Base-by-base conservation (phyloP, 148 eudicot species). In the Diospyros kaki region DNA sequence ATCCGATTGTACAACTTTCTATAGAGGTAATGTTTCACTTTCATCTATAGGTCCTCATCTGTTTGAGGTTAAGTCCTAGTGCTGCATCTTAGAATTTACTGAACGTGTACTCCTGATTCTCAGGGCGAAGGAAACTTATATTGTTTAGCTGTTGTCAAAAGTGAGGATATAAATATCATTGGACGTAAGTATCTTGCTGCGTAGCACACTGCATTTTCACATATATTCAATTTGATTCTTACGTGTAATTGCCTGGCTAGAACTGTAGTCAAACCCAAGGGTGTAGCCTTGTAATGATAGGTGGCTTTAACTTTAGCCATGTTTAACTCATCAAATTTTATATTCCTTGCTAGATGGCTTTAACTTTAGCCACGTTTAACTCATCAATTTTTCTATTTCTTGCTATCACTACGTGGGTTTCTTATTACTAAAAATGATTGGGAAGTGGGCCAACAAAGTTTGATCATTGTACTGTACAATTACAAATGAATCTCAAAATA, bases 81-180 rank as follows among this genome's bases (percentile, higher is more conserved):
- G 5, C 40, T 71, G 56, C 39, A 12, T 13, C 48, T 53, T 70
- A 13, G 17, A 38, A 55, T 72, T 41, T 71, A 39, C 69, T 70
- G 68, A 62, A 74, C 43, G 13, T 41, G n/a, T 75, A 5, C 55
- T 71, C 28, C 48, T 73, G 50, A 55, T 81, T 58, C 82, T 41
- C 79, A 83, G 93, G 73, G 58, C 38, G 86, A 78, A 75, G 68
- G 68, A 78, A 2, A 3, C 46, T 46, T 80, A 2, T 89, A 84
- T 72, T 93, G 98, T 79, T 82, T 93, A 77, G 96, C 83, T 42
- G 68, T 93, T n/a, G 73, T 84, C 78, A 84, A 81, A 80, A 84
- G 91, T 66, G 89, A 65, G 39, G 88, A 90, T 74, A 72, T 94
- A 48, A 81, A 81, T 72, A 83, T 88, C 73, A 86, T 88, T 64